Conservation (phyloP, 1,139 yeast genomes). For the Scheffersomyces titani region DNA sequence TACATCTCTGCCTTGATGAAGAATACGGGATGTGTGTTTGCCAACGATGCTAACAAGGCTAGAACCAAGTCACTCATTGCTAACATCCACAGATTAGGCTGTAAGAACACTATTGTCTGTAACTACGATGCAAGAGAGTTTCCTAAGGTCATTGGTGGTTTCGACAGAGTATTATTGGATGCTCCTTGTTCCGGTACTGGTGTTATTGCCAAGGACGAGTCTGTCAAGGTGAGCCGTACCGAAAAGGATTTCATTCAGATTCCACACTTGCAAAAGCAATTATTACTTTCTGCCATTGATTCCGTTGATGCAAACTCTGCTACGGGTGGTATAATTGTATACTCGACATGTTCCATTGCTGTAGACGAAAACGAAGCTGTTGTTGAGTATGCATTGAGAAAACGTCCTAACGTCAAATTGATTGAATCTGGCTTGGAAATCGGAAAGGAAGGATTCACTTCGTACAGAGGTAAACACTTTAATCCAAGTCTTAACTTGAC, state of each 20-base stretch:
- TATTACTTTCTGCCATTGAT: slow-evolving; percentile 91
- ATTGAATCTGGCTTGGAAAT: slow-evolving; percentile 93
- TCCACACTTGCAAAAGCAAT: slow-evolving; percentile 95
- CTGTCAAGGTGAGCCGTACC: slow-evolving; percentile 89
- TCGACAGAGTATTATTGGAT: slow-evolving; percentile 90
- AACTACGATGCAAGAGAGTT: slow-evolving; percentile 98
- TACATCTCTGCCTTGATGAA: slow-evolving; percentile 96
- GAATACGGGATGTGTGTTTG: slow-evolving; percentile 95
- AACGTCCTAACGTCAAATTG: slow-evolving; percentile 93
- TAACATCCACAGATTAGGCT: slow-evolving; percentile 94
- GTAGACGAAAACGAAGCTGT: slow-evolving; percentile 99
- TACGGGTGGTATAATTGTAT: slow-evolving; percentile 93
- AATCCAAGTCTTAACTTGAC: slow-evolving; percentile 76
- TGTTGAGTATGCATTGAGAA: slow-evolving; percentile 95
- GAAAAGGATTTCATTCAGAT: slow-evolving; percentile 96
- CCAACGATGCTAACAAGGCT: slow-evolving; percentile 94
- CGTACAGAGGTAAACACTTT: slow-evolving; percentile 91
- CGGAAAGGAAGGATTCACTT: slow-evolving; percentile 94
- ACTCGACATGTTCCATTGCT: slow-evolving; percentile 97
- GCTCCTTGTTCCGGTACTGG: slow-evolving; percentile 99
- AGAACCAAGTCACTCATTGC: slow-evolving; percentile 97
- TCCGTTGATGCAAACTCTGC: slow-evolving; percentile 91
- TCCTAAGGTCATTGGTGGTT: slow-evolving; percentile 97
- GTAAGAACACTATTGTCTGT: slow-evolving; percentile 94
- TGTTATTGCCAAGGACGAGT: slow-evolving; percentile 96